A percentile compares a stretch with the other conserved stretches of the same genome.
Conservation (phyloP, 2,329 filamentous ascomycete genomes). For the Colletotrichum sublineola region DNA sequence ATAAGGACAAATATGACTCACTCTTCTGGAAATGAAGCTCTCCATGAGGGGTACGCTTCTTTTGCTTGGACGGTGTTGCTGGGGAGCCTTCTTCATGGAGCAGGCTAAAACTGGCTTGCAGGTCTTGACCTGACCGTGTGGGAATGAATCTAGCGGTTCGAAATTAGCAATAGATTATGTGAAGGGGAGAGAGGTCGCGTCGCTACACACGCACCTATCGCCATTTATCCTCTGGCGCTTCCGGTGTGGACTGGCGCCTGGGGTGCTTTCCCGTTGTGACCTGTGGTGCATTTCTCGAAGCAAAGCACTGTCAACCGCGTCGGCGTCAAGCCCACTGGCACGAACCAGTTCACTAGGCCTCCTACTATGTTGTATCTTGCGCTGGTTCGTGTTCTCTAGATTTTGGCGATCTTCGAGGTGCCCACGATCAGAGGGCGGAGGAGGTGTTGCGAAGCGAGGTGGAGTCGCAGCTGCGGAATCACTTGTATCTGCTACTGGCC, state of each 20-base stretch:
- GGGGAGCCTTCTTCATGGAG: constrained; percentile 94
- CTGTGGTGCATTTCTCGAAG: constrained; percentile 65
- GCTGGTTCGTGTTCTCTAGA: constrained; percentile 52
- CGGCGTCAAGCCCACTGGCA: constrained; percentile 59
- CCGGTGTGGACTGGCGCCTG: constrained; percentile 67
- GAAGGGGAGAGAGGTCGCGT: background rate
- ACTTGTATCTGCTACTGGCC: constrained; percentile 51
- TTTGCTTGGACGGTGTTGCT: constrained; percentile 87
- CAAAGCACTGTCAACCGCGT: constrained; percentile 64
- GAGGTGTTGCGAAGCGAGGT: constrained; percentile 59
- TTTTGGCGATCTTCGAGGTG: constrained; percentile 58
- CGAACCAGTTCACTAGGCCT: constrained; percentile 54
- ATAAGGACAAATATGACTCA: constrained; percentile 57
- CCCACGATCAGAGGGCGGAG: constrained; percentile 58
- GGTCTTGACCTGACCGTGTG: constrained; percentile 90
- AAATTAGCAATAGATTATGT: background rate
- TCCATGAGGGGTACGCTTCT: constrained; percentile 86
- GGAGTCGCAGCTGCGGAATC: constrained; percentile 52
- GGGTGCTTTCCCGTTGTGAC: constrained; percentile 65
- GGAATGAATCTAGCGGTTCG: constrained; percentile 83
- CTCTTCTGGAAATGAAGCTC: constrained; percentile 96
- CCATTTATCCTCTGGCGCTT: constrained; percentile 73
- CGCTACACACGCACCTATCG: constrained; percentile 64
- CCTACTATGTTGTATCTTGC: constrained; percentile 51
- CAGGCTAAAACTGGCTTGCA: constrained; percentile 92